Evolutionary conservation across 1,284 basidiomycete genomes (phyloP).

Genomic region (Marasmius tenuissimus): DNA sequence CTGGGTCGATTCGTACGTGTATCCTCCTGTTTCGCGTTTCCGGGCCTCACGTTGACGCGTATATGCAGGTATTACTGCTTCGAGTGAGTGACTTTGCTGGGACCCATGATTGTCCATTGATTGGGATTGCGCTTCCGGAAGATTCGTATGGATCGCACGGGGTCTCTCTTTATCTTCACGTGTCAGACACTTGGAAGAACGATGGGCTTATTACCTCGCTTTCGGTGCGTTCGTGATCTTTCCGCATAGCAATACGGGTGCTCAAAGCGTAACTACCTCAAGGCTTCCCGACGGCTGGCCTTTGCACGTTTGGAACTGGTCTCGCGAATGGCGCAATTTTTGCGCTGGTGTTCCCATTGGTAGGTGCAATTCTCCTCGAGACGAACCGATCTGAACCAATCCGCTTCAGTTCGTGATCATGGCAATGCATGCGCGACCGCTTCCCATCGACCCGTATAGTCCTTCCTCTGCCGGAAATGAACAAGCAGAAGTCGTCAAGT

Average conservation of each 20-base stretch:
- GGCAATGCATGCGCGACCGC: constrained; percentile 69
- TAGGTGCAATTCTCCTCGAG: constrained; percentile 28
- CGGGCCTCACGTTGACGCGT: constrained; percentile 3
- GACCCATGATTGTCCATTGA: background rate
- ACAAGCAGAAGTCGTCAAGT: constrained; percentile 43
- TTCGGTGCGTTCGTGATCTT: constrained; percentile 55
- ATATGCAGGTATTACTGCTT: constrained; percentile 80
- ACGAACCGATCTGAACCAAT: constrained; percentile 6
- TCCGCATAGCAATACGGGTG: background rate
- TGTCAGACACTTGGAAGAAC: constrained; percentile 76
- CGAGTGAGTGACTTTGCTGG: constrained; percentile 53
- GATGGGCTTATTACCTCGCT: constrained; percentile 83
- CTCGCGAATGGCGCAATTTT: constrained; percentile 78
- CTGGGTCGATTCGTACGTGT: constrained; percentile 80
- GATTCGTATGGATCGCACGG: constrained; percentile 77
- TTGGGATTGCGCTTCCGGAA: constrained; percentile 24
- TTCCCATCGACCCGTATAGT: constrained; percentile 70
- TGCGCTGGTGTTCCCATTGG: constrained; percentile 74
- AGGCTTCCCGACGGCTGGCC: constrained; percentile 64
- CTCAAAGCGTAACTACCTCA: constrained; percentile 4
- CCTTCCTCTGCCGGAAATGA: constrained; percentile 39
- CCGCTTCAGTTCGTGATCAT: constrained; percentile 69
- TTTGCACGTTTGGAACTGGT: constrained; percentile 70
- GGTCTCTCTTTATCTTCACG: constrained; percentile 67
- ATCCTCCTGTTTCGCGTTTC: constrained; percentile 3